Conservation (phyloP, 345 rosid genomes). For the Nephelium lappaceum region DNA sequence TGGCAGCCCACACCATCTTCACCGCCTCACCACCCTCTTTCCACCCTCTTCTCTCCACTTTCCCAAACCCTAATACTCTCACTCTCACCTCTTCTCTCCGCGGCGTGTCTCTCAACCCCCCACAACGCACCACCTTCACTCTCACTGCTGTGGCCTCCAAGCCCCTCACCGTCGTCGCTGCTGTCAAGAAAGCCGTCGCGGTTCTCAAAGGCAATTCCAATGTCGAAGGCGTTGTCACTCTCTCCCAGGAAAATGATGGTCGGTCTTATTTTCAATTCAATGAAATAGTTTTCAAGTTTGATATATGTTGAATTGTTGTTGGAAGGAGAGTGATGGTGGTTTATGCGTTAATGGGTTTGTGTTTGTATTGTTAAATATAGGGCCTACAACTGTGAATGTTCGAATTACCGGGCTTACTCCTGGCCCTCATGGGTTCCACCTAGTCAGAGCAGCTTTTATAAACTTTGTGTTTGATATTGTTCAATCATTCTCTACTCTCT, state of each 20-base stretch:
- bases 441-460: slow-evolving; percentile 47
- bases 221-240: slow-evolving; percentile 85
- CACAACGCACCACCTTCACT: slow-evolving; percentile 43
- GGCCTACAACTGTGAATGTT: slow-evolving; percentile 89
- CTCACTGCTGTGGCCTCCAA: slow-evolving; percentile 38
- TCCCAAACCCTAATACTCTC: slow-evolving; percentile 21
- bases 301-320: neutral
- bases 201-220: slow-evolving; percentile 80
- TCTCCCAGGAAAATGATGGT: slow-evolving; percentile 82
- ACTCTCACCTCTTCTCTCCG: slow-evolving; percentile 49
- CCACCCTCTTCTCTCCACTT: slow-evolving; percentile 25
- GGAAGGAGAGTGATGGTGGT: neutral
- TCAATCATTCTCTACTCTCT: neutral
- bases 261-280: neutral
- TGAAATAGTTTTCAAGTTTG: neutral
- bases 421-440: slow-evolving; percentile 87
- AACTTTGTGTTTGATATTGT: slow-evolving; percentile 3
- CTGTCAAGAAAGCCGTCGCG: slow-evolving; percentile 82
- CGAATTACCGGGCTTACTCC: slow-evolving; percentile 86
- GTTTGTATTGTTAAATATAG: slow-evolving; percentile 41
- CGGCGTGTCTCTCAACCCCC: slow-evolving; percentile 55
- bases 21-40: slow-evolving; percentile 29
- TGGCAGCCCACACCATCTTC: slow-evolving; percentile 65
- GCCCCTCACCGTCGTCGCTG: slow-evolving; percentile 58
- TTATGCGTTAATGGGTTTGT: slow-evolving; percentile 12